Base-by-base conservation (phyloP, 495 filamentous ascomycete species). In the Neurospora tetrasperma region DNA sequence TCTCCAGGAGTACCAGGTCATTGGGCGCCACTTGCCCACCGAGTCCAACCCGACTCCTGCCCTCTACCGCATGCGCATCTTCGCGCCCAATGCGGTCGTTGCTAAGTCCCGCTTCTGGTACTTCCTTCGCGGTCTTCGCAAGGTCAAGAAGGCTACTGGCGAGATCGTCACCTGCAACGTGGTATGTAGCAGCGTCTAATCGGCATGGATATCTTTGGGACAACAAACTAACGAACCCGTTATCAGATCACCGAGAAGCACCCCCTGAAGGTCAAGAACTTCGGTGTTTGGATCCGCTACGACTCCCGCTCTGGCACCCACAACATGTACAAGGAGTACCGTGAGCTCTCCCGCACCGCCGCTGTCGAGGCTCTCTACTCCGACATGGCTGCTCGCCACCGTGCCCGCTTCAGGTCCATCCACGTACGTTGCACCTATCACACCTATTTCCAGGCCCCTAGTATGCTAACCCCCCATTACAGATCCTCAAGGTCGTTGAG, bases 281-380 rank as follows among this genome's bases (percentile, higher is more conserved):
- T 98, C 86, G 96, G 96, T 84, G 93, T 99, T 89, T 99, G 96
- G 96, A 92, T 99, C 86, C 95, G 96, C 81, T 99, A 99, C 88
- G 94, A 99, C 87, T 98, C 96, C 70, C 96, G 96, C 85, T 98
- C 96, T 79, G 96, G 96, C 78, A 99, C 96, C 78, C 96, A 99
- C 93, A 99, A 99, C 90, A 99, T 99, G 96, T 99, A 99, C 93
- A 98, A 98, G 89, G 96, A 99, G 89, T 98, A 98, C 90, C 92
- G 96, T 83, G 96, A 98, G 89, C 92, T 97, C 88, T 94, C 92
- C 81, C 89, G 96, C 84, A 92, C 90, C 75, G 95, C 94, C 74
- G 96, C 96, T 75, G 96, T 99, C 75, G 93, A 98, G 86, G 87
- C 94, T 77, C 90, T 99, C 83, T 99, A 99, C 90, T 93, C 97